Conservation (phyloP, 805 yeast genomes). For the Metschnikowia baotianmanensis region DNA sequence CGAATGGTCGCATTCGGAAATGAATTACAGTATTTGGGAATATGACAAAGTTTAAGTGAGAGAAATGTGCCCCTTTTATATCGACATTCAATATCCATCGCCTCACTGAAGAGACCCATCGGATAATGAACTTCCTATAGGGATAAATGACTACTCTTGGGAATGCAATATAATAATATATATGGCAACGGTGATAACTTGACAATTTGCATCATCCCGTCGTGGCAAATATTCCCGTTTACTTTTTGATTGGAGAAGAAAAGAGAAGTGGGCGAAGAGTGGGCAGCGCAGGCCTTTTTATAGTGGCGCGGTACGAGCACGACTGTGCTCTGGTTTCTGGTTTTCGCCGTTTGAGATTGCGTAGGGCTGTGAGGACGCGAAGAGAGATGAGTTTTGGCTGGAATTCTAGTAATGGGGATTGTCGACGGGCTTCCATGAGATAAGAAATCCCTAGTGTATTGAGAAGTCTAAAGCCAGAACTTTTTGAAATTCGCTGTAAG, state of each 20-base stretch:
- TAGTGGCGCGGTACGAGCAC: conserved; percentile 16
- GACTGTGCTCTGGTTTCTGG: conserved; percentile 9
- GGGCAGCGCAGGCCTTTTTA: conserved; percentile 15
- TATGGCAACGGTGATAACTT: conserved; percentile 67
- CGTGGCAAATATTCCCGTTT: conserved; percentile 67
- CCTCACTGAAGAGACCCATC: conserved; percentile 50
- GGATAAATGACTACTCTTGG: conserved; percentile 51
- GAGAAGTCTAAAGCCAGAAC: not conserved
- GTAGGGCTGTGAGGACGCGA: not conserved
- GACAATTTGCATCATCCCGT: conserved; percentile 58
- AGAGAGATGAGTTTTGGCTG: too few relatives aligned
- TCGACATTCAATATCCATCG: conserved; percentile 64
- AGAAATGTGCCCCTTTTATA: conserved; percentile 39
- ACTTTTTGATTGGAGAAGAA: conserved; percentile 55
- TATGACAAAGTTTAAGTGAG: not conserved
- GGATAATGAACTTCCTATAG: conserved; percentile 60
- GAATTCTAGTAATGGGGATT: too few relatives aligned
- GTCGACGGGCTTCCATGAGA: too few relatives aligned
- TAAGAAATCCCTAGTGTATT: too few relatives aligned
- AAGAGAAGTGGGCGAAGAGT: conserved; percentile 5
- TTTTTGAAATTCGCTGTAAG: too few relatives aligned
- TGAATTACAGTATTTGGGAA: too few relatives aligned
- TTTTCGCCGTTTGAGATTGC: too few relatives aligned
- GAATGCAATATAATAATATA: conserved; percentile 38
- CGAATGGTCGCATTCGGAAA: too few relatives aligned